phyloP scores from a whole-genome alignment of 495 filamentous ascomycete genomes.

The Cercophora newfieldiana region DNA sequence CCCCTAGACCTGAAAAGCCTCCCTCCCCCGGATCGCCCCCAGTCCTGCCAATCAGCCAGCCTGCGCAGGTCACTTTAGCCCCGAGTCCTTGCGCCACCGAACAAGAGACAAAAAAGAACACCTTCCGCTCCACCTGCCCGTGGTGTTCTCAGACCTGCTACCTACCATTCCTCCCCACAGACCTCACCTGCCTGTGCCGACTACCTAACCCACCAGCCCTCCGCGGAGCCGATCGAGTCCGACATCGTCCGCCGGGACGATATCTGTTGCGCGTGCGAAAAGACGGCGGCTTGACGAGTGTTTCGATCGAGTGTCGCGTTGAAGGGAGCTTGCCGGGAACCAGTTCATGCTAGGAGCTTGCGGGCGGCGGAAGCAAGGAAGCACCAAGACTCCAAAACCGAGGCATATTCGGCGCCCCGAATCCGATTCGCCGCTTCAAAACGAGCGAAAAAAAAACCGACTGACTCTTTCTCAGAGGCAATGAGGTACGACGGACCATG shows the following conservation, averaged over 20 bases:
- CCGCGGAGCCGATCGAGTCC: constrained; percentile 7
- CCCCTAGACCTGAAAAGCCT: constrained; percentile 4
- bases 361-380: not conserved
- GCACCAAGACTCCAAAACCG: constrained; percentile 8
- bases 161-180: not conserved
- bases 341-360: not conserved
- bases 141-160: constrained; percentile 4
- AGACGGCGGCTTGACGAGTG: not conserved
- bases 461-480: constrained; percentile 16
- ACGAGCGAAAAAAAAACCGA: no score
- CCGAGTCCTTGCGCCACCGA: constrained; percentile 37
- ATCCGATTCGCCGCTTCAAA: constrained; percentile 16
- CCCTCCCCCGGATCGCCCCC: constrained; percentile 18
- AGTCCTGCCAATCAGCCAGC: constrained; percentile 29
- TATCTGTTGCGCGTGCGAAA: not conserved
- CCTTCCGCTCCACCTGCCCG: constrained; percentile 22
- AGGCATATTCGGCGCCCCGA: constrained; percentile 12
- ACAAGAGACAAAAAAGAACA: constrained; percentile 29
- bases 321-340: constrained; percentile 1
- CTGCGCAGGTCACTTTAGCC: constrained; percentile 22
- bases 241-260: constrained; percentile 7
- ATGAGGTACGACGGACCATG: constrained; percentile 31
- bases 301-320: constrained; percentile 4
- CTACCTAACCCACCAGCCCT: not conserved
- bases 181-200: not conserved